These are phyloP conservation scores for Parastagonospora nodorum DNA, from an alignment of 2,329 filamentous ascomycete genomes.

Conservation along the genomic window DNA sequence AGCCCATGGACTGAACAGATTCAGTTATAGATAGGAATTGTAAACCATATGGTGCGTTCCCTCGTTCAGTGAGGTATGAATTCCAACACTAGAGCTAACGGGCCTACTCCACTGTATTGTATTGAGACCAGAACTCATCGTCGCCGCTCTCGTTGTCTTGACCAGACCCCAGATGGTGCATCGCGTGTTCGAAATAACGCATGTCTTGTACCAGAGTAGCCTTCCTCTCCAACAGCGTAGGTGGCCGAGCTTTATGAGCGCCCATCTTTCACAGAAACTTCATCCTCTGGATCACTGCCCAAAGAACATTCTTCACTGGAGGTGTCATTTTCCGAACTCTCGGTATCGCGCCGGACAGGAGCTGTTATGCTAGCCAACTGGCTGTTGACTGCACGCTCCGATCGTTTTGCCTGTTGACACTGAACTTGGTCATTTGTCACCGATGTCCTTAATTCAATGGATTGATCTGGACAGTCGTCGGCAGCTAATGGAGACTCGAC, in stretches of 20 bases:
- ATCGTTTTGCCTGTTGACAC: neutral
- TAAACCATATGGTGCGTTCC: too few relatives aligned
- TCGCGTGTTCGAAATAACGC: slow-evolving; percentile 8
- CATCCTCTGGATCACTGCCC: neutral
- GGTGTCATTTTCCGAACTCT: slow-evolving; percentile 4
- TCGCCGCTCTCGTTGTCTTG: neutral
- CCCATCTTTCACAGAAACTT: neutral
- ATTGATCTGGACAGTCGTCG: too few relatives aligned
- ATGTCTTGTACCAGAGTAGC: neutral
- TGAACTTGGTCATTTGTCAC: neutral
- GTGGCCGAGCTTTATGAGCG: neutral
- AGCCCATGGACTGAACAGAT: too few relatives aligned
- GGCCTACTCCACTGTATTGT: neutral
- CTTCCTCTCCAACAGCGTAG: neutral
- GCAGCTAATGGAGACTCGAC: too few relatives aligned
- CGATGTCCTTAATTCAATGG: too few relatives aligned
- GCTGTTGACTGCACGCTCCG: neutral
- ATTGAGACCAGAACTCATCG: slow-evolving; percentile 8
- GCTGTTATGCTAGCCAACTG: neutral
- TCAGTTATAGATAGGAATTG: too few relatives aligned
- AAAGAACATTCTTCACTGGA: neutral
- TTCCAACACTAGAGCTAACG: neutral
- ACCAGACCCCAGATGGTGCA: slow-evolving; percentile 3
- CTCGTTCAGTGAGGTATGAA: too few relatives aligned
- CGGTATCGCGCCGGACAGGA: neutral